Base-by-base conservation (phyloP, 352 stramenopile species). In the Saprolegnia parasitica region DNA sequence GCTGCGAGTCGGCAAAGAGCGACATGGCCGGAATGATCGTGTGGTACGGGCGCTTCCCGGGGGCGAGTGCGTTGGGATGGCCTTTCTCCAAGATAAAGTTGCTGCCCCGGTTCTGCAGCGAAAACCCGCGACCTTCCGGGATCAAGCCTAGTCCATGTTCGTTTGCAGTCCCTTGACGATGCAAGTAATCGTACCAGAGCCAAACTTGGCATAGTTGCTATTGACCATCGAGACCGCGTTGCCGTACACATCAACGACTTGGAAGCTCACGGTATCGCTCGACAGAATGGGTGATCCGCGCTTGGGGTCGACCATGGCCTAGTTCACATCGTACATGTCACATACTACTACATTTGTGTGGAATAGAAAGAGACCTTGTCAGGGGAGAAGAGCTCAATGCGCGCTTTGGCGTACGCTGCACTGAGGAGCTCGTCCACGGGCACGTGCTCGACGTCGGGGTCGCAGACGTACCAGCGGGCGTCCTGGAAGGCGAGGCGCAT, bases 171-270 rank as follows among this genome's bases (percentile, higher is more conserved):
- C n/a, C n/a, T 57, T 20, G 9, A 16, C 35, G 10, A 1, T 56
- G 11, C 15, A 32, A 35, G 24, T 57, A 13, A 3, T 42, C 11
- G 26, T 20, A 18, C 88, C 95, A 29, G 92, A 97, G 45, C 97
- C 97, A 72, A 99, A 99, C 50, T 91, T 93, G 77, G 95, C 91
- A 76, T 98, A 99, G 81, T 99, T 99, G 72, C 88, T 98, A 79
- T 99, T 98, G 21, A 99, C 96, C 84, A 99, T 98, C 24, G 93
- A 98, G 39, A 98, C 93, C 5, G 97, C 96, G 75, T 99, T 99
- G 24, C 96, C 97, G 6, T 82, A 71, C 9, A 76, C 75, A 71
- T 99, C 97, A 10, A 99, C 86, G n/a, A 98, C 95, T 76, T 98
- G 91, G 77, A 98, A 98, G 73, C 86, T 97, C 40, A 98, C 93